Percentiles rank a stretch among this genome's conserved stretches.
phyloP scores from a whole-genome alignment of 352 stramenopile species.

The Thraustochytrium sp. region DNA sequence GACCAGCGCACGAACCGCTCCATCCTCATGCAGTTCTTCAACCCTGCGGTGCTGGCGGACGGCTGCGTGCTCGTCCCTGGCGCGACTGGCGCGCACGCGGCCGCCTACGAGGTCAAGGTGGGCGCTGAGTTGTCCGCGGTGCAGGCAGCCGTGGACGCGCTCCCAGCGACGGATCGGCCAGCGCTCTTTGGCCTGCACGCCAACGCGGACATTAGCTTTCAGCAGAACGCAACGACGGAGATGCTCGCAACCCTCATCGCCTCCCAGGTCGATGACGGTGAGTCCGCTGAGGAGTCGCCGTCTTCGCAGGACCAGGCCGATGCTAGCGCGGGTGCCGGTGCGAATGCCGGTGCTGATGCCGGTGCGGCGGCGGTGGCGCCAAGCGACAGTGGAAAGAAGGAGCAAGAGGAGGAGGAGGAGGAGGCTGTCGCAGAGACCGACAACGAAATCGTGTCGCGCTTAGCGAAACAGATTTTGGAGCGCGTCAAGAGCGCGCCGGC shows the following conservation, averaged over 20 bases:
- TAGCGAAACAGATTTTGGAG: slow-evolving; percentile 55
- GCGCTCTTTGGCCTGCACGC: slow-evolving; percentile 84
- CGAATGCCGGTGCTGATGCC: slow-evolving; percentile 53
- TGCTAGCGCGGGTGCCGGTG: slow-evolving; percentile 46
- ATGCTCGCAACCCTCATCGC: slow-evolving; percentile 53
- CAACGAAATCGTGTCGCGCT: slow-evolving; percentile 70
- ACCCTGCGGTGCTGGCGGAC: slow-evolving; percentile 69
- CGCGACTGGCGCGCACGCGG: slow-evolving; percentile 32
- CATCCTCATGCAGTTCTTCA: slow-evolving; percentile 86
- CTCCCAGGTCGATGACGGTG: slow-evolving; percentile 56
- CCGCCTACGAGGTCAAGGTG: neutral
- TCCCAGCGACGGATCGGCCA: slow-evolving; percentile 74
- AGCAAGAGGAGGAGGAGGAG: slow-evolving; percentile 50
- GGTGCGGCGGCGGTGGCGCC: neutral
- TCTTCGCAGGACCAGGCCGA: neutral
- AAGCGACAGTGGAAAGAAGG: neutral
- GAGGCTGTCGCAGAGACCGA: slow-evolving; percentile 73
- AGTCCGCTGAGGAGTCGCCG: slow-evolving; percentile 48
- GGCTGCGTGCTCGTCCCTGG: slow-evolving; percentile 58
- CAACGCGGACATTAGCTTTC: slow-evolving; percentile 88
- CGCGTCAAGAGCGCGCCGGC: slow-evolving; percentile 12
- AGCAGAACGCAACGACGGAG: slow-evolving; percentile 79
- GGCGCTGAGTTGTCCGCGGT: slow-evolving; percentile 37
- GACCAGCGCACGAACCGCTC: slow-evolving; percentile 87
- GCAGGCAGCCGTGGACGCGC: slow-evolving; percentile 66